Percentiles rank a stretch among this genome's conserved stretches.
phyloP scores from a whole-genome alignment of 1,284 basidiomycete genomes.

The Schizophyllum amplum region DNA sequence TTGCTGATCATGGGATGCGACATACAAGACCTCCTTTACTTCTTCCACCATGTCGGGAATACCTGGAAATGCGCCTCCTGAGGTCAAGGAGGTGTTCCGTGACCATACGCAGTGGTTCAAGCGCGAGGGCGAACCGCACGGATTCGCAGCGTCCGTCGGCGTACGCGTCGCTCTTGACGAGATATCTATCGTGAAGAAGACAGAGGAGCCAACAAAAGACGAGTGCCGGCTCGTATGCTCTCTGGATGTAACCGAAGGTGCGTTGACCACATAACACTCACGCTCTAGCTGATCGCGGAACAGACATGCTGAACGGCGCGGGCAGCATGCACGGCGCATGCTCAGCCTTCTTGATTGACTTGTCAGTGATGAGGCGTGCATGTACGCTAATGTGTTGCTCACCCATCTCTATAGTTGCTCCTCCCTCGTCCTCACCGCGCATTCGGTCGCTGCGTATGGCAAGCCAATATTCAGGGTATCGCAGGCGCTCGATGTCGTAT shows the following conservation, averaged over 20 bases:
- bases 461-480: slow-evolving; percentile 28
- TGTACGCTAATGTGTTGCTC: not conserved
- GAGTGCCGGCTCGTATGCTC: slow-evolving; percentile 43
- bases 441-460: slow-evolving; percentile 20
- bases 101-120: slow-evolving; percentile 17
- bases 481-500: slow-evolving; percentile 39
- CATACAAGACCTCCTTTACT: not conserved
- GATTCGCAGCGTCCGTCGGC: slow-evolving; percentile 26
- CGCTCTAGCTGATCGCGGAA: slow-evolving; percentile 18
- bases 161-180: slow-evolving; percentile 30
- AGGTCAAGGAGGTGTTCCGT: slow-evolving; percentile 28
- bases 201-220: slow-evolving; percentile 33
- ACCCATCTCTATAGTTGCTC: slow-evolving; percentile 29
- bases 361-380: slow-evolving; percentile 27
- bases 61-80: slow-evolving; percentile 33
- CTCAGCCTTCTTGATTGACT: slow-evolving; percentile 39
- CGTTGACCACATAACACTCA: slow-evolving; percentile 7
- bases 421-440: slow-evolving; percentile 30
- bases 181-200: slow-evolving; percentile 33
- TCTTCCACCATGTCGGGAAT: slow-evolving; percentile 16
- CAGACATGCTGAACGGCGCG: slow-evolving; percentile 43
- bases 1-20: not conserved
- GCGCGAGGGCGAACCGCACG: slow-evolving; percentile 9
- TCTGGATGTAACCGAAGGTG: slow-evolving; percentile 39
- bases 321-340: slow-evolving; percentile 46